phyloP scores from a whole-genome alignment of 805 yeast genomes.

The Cyberlindnera misumaiensis region DNA sequence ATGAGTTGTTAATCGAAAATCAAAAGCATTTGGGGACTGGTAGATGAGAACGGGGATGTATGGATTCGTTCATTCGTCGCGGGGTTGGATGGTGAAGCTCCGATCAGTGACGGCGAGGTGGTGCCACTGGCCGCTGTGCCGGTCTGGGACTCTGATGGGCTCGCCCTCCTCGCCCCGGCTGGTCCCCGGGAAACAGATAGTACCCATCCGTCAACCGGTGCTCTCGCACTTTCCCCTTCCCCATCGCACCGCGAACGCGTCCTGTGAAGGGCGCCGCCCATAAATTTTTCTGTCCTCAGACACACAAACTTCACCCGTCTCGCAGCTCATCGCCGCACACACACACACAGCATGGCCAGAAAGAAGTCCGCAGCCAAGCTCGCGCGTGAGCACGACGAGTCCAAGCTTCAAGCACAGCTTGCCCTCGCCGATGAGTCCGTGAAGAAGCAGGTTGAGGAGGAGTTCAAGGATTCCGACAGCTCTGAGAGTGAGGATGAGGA shows the following conservation, averaged over 20 bases:
- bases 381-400: conserved; percentile 33
- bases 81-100: too few species aligned
- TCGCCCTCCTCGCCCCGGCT: too few species aligned
- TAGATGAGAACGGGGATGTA: background rate
- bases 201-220: too few species aligned
- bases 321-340: background rate
- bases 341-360: conserved; percentile 55
- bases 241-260: background rate
- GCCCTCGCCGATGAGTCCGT: conserved; percentile 13
- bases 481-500: conserved; percentile 60
- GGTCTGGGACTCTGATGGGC: too few species aligned
- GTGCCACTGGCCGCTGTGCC: too few species aligned
- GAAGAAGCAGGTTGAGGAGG: conserved; percentile 25
- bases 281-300: background rate
- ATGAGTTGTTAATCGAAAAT: conserved; percentile 4
- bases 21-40: background rate
- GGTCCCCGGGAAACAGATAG: too few species aligned
- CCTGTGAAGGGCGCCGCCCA: background rate
- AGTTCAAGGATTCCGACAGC: conserved; percentile 33
- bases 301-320: background rate
- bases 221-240: too few species aligned
- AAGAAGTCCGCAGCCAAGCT: conserved; percentile 82
- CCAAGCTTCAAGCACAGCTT: conserved; percentile 19
- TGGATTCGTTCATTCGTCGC: too few species aligned
- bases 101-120: too few species aligned